These are phyloP conservation scores for Penicillium parvum DNA, from an alignment of 495 filamentous ascomycete genomes.

Conservation along the genomic window DNA sequence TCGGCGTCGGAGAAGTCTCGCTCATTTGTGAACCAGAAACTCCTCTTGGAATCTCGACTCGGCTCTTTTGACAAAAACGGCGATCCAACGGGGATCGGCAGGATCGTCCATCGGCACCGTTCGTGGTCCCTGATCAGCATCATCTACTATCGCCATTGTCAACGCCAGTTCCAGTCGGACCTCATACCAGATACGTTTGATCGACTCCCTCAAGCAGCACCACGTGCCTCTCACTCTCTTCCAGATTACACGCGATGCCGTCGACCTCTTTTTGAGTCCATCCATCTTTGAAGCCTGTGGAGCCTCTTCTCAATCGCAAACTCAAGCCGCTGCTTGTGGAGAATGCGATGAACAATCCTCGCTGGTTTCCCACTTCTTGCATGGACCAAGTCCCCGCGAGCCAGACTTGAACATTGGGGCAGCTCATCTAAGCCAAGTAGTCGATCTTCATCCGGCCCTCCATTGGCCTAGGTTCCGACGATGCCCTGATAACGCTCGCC, in stretches of 20 bases:
- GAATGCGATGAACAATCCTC: constrained; percentile 1
- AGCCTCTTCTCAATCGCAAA: neutral
- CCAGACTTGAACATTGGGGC: neutral
- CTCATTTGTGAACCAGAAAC: constrained; percentile 1
- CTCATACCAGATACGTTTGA: constrained; percentile 9
- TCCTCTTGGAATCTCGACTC: neutral
- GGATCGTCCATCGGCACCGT: constrained; percentile 15
- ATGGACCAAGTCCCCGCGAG: neutral
- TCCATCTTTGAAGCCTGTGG: neutral
- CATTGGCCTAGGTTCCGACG: neutral
- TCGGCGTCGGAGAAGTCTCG: neutral
- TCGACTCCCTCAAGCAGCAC: neutral
- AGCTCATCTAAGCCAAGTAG: neutral
- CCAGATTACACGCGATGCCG: too few species aligned
- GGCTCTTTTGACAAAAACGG: constrained; percentile 10
- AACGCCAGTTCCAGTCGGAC: too few species aligned
- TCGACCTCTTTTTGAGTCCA: too few species aligned
- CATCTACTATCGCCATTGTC: neutral
- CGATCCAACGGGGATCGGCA: constrained; percentile 13
- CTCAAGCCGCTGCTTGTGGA: constrained; percentile 1
- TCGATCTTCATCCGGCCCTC: neutral
- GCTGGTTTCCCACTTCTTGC: neutral
- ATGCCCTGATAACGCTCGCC: neutral
- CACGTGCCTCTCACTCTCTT: neutral
- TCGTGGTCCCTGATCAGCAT: constrained; percentile 2